Conservation (phyloP, 768 basidiomycete species). For the Candolleomyces efflorescens region DNA sequence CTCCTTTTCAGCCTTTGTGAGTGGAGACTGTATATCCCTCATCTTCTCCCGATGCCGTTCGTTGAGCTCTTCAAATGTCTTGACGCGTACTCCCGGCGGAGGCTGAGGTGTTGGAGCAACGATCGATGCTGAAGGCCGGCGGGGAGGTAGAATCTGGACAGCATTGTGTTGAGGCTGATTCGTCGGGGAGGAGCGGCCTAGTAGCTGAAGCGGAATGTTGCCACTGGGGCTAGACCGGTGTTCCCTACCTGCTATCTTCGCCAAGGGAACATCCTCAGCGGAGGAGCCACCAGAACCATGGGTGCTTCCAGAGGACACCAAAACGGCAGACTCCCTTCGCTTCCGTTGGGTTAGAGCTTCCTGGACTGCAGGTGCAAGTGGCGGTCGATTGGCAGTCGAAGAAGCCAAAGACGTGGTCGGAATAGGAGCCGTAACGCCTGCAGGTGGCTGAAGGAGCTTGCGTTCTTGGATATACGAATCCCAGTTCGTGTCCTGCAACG, state of each 20-base stretch:
- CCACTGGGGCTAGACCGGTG: neutral
- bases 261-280: slow-evolving; percentile 13
- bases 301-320: slow-evolving; percentile 21
- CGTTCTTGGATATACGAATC: slow-evolving; percentile 82
- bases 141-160: slow-evolving; percentile 46
- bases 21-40: slow-evolving; percentile 73
- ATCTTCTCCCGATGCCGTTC: slow-evolving; percentile 86
- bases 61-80: slow-evolving; percentile 84
- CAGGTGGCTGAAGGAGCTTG: slow-evolving; percentile 79
- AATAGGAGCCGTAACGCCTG: slow-evolving; percentile 78
- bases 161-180: slow-evolving; percentile 13
- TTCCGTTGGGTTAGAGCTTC: slow-evolving; percentile 73
- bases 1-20: slow-evolving; percentile 78
- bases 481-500: slow-evolving; percentile 80
- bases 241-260: slow-evolving; percentile 12
- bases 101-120: slow-evolving; percentile 46
- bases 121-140: slow-evolving; percentile 33
- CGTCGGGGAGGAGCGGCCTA: slow-evolving; percentile 8
- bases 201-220: neutral
- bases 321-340: slow-evolving; percentile 65
- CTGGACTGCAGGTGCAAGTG: slow-evolving; percentile 67
- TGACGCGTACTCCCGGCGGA: slow-evolving; percentile 52
- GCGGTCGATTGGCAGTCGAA: slow-evolving; percentile 36
- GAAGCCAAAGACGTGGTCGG: slow-evolving; percentile 42
- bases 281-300: slow-evolving; percentile 8